phyloP scores from a whole-genome alignment of 257 asterid genomes.

The Lithospermum erythrorhizon region DNA sequence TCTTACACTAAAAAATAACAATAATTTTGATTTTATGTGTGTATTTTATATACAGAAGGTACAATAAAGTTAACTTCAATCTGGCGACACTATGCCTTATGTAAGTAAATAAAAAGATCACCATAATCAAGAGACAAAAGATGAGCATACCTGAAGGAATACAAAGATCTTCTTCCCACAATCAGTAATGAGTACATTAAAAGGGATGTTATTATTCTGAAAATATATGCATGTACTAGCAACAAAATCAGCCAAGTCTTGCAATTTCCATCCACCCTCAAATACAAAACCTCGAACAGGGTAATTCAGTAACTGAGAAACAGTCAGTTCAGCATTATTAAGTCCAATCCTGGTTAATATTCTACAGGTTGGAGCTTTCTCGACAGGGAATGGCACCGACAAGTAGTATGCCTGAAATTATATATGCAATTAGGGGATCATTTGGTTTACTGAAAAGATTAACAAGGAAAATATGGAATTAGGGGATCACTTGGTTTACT shows the following conservation, averaged over 20 bases:
- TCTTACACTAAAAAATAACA: too few relatives aligned
- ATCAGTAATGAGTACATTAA: slow-evolving; percentile 51
- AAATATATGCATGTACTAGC: slow-evolving; percentile 49
- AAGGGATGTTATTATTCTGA: slow-evolving; percentile 49
- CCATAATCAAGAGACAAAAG: background rate
- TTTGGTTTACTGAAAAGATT: background rate
- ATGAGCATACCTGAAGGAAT: slow-evolving; percentile 50
- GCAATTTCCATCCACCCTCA: slow-evolving; percentile 38
- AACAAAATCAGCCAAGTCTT: slow-evolving; percentile 39
- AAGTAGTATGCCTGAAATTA: slow-evolving; percentile 54
- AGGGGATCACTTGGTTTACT: background rate
- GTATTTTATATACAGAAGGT: too few relatives aligned
- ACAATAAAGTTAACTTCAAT: too few relatives aligned
- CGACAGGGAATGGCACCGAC: slow-evolving; percentile 53
- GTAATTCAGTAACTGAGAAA: slow-evolving; percentile 48
- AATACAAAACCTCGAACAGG: slow-evolving; percentile 58
- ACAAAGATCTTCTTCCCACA: slow-evolving; percentile 52
- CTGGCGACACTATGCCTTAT: too few relatives aligned
- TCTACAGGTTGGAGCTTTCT: slow-evolving; percentile 43
- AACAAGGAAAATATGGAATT: background rate
- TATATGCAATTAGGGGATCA: background rate
- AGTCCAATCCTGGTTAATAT: slow-evolving; percentile 32
- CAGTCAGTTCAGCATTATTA: slow-evolving; percentile 29
- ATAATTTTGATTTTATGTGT: too few relatives aligned
- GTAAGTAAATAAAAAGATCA: too few relatives aligned